Base-by-base conservation (phyloP, 169 alveolate genomes). In the Plasmodium gonderi region DNA sequence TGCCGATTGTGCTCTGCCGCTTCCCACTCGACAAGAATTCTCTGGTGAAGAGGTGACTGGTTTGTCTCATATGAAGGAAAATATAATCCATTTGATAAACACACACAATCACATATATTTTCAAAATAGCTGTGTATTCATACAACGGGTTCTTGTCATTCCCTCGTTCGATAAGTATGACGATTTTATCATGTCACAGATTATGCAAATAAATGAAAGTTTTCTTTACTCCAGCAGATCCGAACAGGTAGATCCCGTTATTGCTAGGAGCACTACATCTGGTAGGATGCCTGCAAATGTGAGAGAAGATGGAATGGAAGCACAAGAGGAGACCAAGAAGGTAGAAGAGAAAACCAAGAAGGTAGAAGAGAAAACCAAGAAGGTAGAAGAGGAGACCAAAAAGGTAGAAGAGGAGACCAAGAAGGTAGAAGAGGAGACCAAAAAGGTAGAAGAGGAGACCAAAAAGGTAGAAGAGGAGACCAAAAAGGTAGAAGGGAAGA, bases 81-180 rank as follows among this genome's bases (percentile, higher is more conserved):
- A 90, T 3, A 14, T 90, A 68, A 17, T 77, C 20, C 68, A 90
- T 6, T 29, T 78, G 12, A 65, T 90, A 0, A 60, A 45, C 33
- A 40, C 91, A 0, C 74, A 90, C 26, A 90, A 90, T 67, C 47
- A 31, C n/a, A 60, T 90, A 11, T 68, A 29, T 64, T 90, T 90
- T 65, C 79, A 36, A 9, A 78, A 90, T 31, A 90, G 83, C 64
- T 90, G 90, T 65, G 94, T 90, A 1, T 90, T 90, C n/a, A 69
- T 90, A 60, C 94, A 90, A 78, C 36, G 94, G 33, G 94, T 90
- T 29, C 74, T 90, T 2, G 64, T 90, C 12, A 78, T 90, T 69
- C 94, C 94, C 3, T 64, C 81, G 0, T 60, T 75, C 0, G 94
- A 90, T 26, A 68, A 31, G 69, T 78, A 90, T 45, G 91, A 90